Evolutionary conservation across 2,329 filamentous ascomycete genomes (phyloP), one percentile per base, ranked within the genome.

Genomic region (Cercospora berteroae): DNA sequence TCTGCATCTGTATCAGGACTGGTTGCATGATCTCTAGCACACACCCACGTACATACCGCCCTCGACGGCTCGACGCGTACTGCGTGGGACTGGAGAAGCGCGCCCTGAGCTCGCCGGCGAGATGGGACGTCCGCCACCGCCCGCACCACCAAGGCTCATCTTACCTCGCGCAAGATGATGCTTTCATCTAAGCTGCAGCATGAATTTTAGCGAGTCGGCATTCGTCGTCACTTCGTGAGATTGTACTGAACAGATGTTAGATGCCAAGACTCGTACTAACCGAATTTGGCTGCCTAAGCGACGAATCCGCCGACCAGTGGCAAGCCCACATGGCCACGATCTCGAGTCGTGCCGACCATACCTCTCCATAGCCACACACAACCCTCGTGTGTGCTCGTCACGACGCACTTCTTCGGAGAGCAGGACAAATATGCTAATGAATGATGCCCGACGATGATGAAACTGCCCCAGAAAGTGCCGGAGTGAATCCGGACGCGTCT

Each of bases 91-190:
- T 71, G 90, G 92, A 77, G 91, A 92, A 71, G 89, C 88, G 77
- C 91, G 90, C 70, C 92, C 92, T 78, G 93, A 95, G 85, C 90
- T 94, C 78, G 92, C 88, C 75, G 93, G 93, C 70, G 93, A 95
- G 73, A 83, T 81, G 66, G 88, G 88, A 75, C 84, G 85, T 68
- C 55, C 55, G 55, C 84, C 85, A 72, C 82, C 81, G 71, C 82
- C 80, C 72, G 81, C 83, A 66, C 84, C 83, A 79, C 91, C 89
- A 82, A 88, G 86, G 77, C 87, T 84, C 89, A 91, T 91, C 73
- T 27, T 67, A 39, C 29, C 10, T 25, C 23, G 18, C 23, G 42
- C 36, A n/a, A 16, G 25, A 25, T 16, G 27, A 23, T 23, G 36
- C 36, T 20, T 25, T 57, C 62, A 64, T 64, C 33, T 42, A 48